Conservation (phyloP, 805 yeast species). For the Saturnispora bothae region DNA sequence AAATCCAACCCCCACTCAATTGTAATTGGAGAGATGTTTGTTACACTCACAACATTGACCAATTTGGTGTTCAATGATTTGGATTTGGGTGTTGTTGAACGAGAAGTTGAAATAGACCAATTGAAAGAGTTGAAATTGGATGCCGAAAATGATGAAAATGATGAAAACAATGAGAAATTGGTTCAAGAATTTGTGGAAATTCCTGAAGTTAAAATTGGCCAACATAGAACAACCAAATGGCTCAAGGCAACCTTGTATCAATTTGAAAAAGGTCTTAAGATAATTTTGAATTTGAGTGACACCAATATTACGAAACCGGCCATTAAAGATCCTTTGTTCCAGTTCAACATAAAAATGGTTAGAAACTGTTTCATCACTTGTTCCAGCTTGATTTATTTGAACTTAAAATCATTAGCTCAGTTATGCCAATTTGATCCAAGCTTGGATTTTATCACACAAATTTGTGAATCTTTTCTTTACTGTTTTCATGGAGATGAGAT, state of each 20-base stretch:
- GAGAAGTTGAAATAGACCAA: slow-evolving; percentile 12
- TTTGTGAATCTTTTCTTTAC: slow-evolving; percentile 13
- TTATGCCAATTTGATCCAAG: slow-evolving; percentile 15
- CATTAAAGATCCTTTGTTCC: slow-evolving; percentile 25
- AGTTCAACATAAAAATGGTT: slow-evolving; percentile 24
- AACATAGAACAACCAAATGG: slow-evolving; percentile 41
- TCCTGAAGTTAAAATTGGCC: slow-evolving; percentile 6
- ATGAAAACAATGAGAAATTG: slow-evolving; percentile 16
- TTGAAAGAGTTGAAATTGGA: slow-evolving; percentile 7
- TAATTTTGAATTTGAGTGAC: slow-evolving; percentile 20
- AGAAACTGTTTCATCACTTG: slow-evolving; percentile 28
- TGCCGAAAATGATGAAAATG: slow-evolving; percentile 5
- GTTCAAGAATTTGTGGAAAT: slow-evolving; percentile 6
- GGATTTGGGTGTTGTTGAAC: slow-evolving; percentile 22
- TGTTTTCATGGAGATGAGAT: slow-evolving; percentile 12
- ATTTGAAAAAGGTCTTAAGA: slow-evolving; percentile 34
- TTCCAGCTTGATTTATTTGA: slow-evolving; percentile 26
- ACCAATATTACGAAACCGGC: slow-evolving; percentile 20
- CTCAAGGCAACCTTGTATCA: slow-evolving; percentile 43
- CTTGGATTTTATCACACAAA: slow-evolving; percentile 4
- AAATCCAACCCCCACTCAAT: slow-evolving; percentile 28
- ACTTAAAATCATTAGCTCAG: slow-evolving; percentile 24
- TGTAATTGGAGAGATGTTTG: slow-evolving; percentile 25
- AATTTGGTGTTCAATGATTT: slow-evolving; percentile 33
- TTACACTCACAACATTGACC: slow-evolving; percentile 24